Conservation (phyloP, 1,284 basidiomycete genomes). For the Flammula alnicola region DNA sequence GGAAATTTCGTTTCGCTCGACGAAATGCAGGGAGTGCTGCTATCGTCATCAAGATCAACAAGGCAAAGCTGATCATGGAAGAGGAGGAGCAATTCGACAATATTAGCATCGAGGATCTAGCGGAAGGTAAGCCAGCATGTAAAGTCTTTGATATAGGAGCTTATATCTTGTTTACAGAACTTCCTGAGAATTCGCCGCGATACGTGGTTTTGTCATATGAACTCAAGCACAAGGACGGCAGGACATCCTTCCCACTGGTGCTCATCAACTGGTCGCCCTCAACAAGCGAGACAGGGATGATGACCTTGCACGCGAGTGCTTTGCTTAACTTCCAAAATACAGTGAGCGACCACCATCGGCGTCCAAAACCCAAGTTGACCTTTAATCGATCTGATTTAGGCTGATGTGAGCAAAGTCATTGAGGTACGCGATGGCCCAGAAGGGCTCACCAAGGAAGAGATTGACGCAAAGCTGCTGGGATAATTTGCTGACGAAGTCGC, state of each 20-base stretch:
- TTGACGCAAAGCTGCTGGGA: slow-evolving; percentile 66
- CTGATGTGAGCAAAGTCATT: slow-evolving; percentile 75
- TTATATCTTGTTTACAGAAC: slow-evolving; percentile 59
- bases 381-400: slow-evolving; percentile 42
- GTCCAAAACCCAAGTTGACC: slow-evolving; percentile 3
- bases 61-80: slow-evolving; percentile 77
- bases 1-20: slow-evolving; percentile 84
- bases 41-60: slow-evolving; percentile 88
- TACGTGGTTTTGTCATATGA: slow-evolving; percentile 86
- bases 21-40: slow-evolving; percentile 73
- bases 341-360: slow-evolving; percentile 43
- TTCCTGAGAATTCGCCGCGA: slow-evolving; percentile 89
- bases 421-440: slow-evolving; percentile 85
- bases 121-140: slow-evolving; percentile 65
- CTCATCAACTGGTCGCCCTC: slow-evolving; percentile 87
- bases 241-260: slow-evolving; percentile 84
- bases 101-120: slow-evolving; percentile 81
- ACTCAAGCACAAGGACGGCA: slow-evolving; percentile 81
- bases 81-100: slow-evolving; percentile 81
- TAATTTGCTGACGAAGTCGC: slow-evolving; percentile 6
- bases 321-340: slow-evolving; percentile 79
- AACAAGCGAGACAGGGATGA: slow-evolving; percentile 72
- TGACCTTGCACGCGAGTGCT: slow-evolving; percentile 86
- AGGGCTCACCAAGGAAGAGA: slow-evolving; percentile 70
- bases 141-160: slow-evolving; percentile 12